A percentile compares a stretch with the other conserved stretches of the same genome.
phyloP scores from a whole-genome alignment of 31 red algal species.

The Porphyra umbilicalis region DNA sequence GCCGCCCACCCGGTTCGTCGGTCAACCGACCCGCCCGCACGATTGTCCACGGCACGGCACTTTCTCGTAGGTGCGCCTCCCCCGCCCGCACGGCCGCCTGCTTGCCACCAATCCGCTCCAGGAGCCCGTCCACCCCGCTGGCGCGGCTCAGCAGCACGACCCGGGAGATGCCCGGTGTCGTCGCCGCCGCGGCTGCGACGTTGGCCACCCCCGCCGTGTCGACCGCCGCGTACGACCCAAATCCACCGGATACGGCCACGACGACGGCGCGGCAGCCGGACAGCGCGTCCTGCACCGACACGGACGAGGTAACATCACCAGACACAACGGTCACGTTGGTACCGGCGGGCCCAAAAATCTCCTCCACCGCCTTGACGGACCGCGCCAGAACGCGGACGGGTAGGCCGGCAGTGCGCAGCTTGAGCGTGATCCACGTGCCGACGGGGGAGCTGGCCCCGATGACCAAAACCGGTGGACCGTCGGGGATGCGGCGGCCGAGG shows the following conservation, averaged over 20 bases:
- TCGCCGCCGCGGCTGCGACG: not conserved
- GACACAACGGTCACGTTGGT: conserved; percentile 29
- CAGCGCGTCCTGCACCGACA: not conserved
- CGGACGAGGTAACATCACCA: not conserved
- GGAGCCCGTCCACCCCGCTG: not conserved
- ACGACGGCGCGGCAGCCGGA: not conserved
- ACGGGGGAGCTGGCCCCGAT: conserved; percentile 52
- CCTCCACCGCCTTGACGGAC: conserved; percentile 31
- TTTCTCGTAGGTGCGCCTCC: not conserved
- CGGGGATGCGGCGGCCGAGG: conserved; percentile 11
- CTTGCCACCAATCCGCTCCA: not conserved
- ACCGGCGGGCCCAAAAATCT: conserved; percentile 62
- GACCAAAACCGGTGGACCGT: conserved; percentile 54
- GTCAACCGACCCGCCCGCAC: not conserved
- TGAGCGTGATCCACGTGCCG: conserved; percentile 71
- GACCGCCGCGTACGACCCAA: not conserved
- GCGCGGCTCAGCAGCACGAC: not conserved
- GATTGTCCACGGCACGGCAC: not conserved
- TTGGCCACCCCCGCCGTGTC: not conserved
- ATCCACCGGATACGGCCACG: not conserved
- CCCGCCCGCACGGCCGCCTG: not conserved
- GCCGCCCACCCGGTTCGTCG: not conserved
- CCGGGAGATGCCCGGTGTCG: not conserved
- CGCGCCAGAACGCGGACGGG: conserved; percentile 48
- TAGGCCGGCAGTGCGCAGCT: conserved; percentile 51